Evolutionary conservation across 306 rosid species (phyloP), one percentile per base, ranked within the genome.

Genomic region (Coriaria nepalensis): DNA sequence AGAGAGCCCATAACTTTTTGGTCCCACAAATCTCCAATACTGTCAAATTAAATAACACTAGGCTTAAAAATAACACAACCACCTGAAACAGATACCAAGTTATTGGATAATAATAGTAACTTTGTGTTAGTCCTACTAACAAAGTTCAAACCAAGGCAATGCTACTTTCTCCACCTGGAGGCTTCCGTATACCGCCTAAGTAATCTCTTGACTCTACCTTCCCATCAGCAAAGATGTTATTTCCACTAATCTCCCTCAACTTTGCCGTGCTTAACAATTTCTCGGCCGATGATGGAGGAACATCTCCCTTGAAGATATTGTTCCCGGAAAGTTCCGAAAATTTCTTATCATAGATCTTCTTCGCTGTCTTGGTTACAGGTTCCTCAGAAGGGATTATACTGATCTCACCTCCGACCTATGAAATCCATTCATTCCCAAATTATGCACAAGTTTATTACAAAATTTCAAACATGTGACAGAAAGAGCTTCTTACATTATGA

Each of bases 101-200:
- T n/a, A n/a, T n/a, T n/a, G n/a, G n/a, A n/a, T n/a, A n/a, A n/a
- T n/a, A n/a, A n/a, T n/a, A n/a, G n/a, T n/a, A n/a, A n/a, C n/a
- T n/a, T n/a, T n/a, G n/a, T n/a, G n/a, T n/a, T n/a, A n/a, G n/a
- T n/a, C n/a, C n/a, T n/a, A n/a, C n/a, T n/a, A n/a, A n/a, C n/a
- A n/a, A n/a, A n/a, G n/a, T n/a, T n/a, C n/a, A 84, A 66, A 90
- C 92, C 87, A 90, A 66, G 5, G 97, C 97, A 65, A 84, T 81
- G 82, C 95, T 90, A 77, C 97, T 90, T 74, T 90, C 97, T 0
- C 97, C 97, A 0, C 95, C 97, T 0, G 97, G 97, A 50, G 97
- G 97, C 66, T 90, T 90, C 84, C 97, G 86, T 50, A 90, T 93
- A 2, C 94, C 94, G 0, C 97, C 97, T 33, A 84, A 59, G 73